Percentiles rank a stretch among this genome's conserved stretches.
These are phyloP conservation scores for Penicillium paradoxum DNA, from an alignment of 495 filamentous ascomycete species.

Conservation along the genomic window DNA sequence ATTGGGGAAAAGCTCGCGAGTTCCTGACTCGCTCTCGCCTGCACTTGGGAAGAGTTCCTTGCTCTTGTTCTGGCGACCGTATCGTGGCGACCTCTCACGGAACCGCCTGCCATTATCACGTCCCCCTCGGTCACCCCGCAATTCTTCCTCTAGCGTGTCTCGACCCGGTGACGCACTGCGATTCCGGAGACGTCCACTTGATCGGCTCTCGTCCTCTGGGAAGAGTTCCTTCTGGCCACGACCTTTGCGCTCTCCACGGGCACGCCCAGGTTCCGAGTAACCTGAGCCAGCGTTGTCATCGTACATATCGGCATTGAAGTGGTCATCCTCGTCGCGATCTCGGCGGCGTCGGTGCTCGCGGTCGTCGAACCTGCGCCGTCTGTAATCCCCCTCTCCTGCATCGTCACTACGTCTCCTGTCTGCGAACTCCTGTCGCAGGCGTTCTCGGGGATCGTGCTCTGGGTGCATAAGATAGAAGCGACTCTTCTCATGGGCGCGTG, in stretches of 20 bases:
- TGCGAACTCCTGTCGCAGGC: constrained; percentile 46
- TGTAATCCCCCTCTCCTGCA: constrained; percentile 56
- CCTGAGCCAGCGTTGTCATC: constrained; percentile 53
- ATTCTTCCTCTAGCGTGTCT: constrained; percentile 53
- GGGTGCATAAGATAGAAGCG: constrained; percentile 89
- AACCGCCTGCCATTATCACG: constrained; percentile 33
- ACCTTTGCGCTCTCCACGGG: constrained; percentile 22
- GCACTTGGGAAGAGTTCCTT: constrained; percentile 44
- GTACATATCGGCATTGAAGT: constrained; percentile 71
- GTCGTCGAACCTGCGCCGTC: constrained; percentile 52
- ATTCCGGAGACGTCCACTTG: constrained; percentile 50
- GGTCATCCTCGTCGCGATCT: constrained; percentile 47
- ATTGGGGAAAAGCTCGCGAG: constrained; percentile 47
- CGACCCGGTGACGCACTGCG: constrained; percentile 69
- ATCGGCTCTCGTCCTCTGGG: constrained; percentile 31
- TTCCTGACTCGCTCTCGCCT: constrained; percentile 16
- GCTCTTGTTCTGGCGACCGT: constrained; percentile 30
- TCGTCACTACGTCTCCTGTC: constrained; percentile 51
- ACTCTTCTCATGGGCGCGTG: constrained; percentile 71
- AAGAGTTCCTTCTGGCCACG: constrained; percentile 48
- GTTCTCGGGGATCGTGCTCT: constrained; percentile 77
- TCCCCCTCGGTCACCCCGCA: constrained; percentile 40
- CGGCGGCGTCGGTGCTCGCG: constrained; percentile 49
- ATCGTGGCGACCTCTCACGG: constrained; percentile 39
- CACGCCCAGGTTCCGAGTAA: constrained; percentile 23